Base-by-base conservation (phyloP, 805 yeast genomes). In the Candida suzukii region DNA sequence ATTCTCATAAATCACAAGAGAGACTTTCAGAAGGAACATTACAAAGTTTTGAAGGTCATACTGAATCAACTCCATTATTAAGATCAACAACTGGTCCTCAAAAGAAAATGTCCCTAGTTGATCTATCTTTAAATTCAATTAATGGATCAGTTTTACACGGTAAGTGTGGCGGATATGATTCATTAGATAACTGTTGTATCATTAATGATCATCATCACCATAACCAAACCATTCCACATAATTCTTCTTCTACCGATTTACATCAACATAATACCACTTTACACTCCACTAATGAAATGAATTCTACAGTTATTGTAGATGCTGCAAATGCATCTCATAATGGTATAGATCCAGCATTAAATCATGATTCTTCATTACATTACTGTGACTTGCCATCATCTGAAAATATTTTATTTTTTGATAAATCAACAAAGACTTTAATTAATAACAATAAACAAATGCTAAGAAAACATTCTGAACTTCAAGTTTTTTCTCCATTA, bases 351-450 rank as follows among this genome's bases (percentile, higher is more conserved):
- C 18, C 24, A 13, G 18, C 6, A 4, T 9, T 14, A 12, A 32
- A 32, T 4, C 35, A 32, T 11, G 18, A 32, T 9, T 14, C 35
- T 5, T 31, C 22, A 6, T 35, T 64, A 9, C 64, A 61, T 42
- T 64, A 58, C 35, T 60, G 67, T 44, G 56, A 60, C 1, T 44
- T 52, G 16, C 67, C 67, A 17, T 44, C 54, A 9, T 48, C 56
- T n/a, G 68, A 64, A 34, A 61, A 63, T 42, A 37, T 56, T 14
- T 28, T 64, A 26, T 63, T 60, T 37, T 55, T 64, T 41, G 39
- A 35, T 32, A 48, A 45, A 39, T 46, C 55, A 35, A 49, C 51
- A 20, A 52, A 49, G 18, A 51, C 48, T 30, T 46, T 61, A 31
- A 47, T 58, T 14, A 51, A 54, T 5, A 50, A 51, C 8, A 50